Evolutionary conservation across 2,329 filamentous ascomycete genomes (phyloP).

Genomic region (Paraphaeosphaeria minitans): DNA sequence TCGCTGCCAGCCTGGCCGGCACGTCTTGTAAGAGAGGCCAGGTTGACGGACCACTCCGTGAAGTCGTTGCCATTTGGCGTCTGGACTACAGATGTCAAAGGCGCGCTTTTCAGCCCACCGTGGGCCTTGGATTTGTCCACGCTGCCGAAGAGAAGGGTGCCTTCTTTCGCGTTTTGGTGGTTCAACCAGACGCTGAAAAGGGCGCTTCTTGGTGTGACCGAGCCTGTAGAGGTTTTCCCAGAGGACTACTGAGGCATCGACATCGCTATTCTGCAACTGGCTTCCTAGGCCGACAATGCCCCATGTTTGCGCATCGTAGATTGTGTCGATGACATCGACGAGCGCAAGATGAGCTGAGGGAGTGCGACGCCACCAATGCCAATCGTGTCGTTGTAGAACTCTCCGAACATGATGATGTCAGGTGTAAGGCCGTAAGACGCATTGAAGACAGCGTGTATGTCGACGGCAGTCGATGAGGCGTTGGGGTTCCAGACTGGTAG

Average conservation of each 20-base stretch:
- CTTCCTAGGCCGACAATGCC: constrained; percentile 20
- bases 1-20: not conserved
- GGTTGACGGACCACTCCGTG: constrained; percentile 9
- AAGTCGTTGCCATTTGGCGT: constrained; percentile 1
- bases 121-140: constrained; percentile 10
- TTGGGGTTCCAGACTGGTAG: constrained; percentile 9
- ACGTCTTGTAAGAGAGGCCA: constrained; percentile 3
- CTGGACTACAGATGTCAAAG: not conserved
- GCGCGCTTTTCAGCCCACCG: constrained; percentile 8
- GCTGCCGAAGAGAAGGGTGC: constrained; percentile 15
- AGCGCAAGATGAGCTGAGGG: constrained; percentile 12
- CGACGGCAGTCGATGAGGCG: constrained; percentile 12
- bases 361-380: constrained; percentile 7
- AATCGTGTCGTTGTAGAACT: constrained; percentile 21
- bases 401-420: constrained; percentile 17
- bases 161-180: constrained; percentile 6
- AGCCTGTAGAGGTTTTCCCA: constrained; percentile 12
- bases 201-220: not conserved
- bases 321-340: constrained; percentile 10
- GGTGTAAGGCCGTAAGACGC: constrained; percentile 21
- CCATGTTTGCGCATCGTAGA: constrained; percentile 14
- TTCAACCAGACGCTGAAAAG: constrained; percentile 18
- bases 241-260: constrained; percentile 2
- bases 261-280: not conserved
- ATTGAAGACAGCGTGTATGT: constrained; percentile 13